Percentiles rank a stretch among this genome's conserved stretches.
Conservation (phyloP, 176 grass and related monocot species). For the Triticum timopheevii region DNA sequence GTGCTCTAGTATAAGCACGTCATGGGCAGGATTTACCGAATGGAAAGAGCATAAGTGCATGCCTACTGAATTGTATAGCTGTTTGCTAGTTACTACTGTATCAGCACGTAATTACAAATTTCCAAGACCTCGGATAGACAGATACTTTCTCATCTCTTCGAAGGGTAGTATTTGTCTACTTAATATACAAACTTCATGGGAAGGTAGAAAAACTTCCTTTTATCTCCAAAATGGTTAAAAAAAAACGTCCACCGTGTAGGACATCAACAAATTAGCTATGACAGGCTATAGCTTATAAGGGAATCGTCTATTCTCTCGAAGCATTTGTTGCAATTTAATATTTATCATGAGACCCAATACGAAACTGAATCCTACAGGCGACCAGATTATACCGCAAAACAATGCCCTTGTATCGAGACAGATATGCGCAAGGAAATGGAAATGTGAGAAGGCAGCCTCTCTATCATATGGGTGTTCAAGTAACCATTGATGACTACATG, state of each 20-base stretch:
- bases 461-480: neutral
- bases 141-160: neutral
- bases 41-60: neutral
- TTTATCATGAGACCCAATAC: neutral
- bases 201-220: neutral
- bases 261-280: neutral
- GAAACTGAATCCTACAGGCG: neutral
- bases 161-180: neutral
- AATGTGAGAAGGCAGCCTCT: neutral
- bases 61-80: neutral
- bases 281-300: neutral
- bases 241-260: neutral
- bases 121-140: neutral
- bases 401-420: neutral
- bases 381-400: neutral
- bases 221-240: neutral
- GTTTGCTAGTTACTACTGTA: neutral
- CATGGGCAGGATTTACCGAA: neutral
- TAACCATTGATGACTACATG: neutral
- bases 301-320: neutral
- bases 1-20: neutral
- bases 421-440: neutral
- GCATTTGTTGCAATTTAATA: neutral
- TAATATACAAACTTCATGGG: neutral
- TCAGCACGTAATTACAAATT: neutral